Evolutionary conservation across 371 early-diverging fungal genomes (phyloP), one percentile per base, ranked within the genome.

Genomic region (Syncephalis plumigaleata): DNA sequence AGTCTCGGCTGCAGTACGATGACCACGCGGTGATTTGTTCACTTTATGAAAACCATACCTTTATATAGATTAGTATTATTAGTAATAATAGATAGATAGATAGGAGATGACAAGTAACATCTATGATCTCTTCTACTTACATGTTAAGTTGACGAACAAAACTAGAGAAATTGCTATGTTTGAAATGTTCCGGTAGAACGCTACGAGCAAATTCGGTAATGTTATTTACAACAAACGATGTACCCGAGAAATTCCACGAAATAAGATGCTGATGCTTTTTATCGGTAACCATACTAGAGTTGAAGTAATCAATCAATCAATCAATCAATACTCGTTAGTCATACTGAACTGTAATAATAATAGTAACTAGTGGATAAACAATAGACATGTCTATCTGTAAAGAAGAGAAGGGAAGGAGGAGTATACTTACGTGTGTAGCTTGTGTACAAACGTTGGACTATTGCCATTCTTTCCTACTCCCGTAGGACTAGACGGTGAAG

Each of bases 1-100:
- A 59, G 83, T 82, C 55, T 84, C 87, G 5, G 79, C 79, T 44
- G 73, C 55, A 20, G 78, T 81, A 24, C 85, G 76, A 53, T 81
- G 79, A 1, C 89, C 89, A 45, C 88, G 68, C 8, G 86, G 84
- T 42, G 82, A 72, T 61, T 84, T 71, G 71, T 80, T 89, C 52
- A 85, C 73, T 55, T 89, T 89, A 66, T 85, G 85, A 53, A 88
- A 88, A 3, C 87, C 89, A 55, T 85, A 81, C 80, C 79, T 79
- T 54, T 36, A 16, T 39, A 20, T 37, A 42, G 27, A 25, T 31
- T 23, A n/a, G 15, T 40, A n/a, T n/a, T 24, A 36, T 36, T 43
- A 40, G 43, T 20, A 20, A 0, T 13, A 13, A 27, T 40, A 46
- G n/a, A 49, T 16, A 15, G 22, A 3, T 16, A 40, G 15, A 3